These are phyloP conservation scores for Botrytis squamosa DNA, from an alignment of 2,329 filamentous ascomycete genomes.

Conservation along the genomic window DNA sequence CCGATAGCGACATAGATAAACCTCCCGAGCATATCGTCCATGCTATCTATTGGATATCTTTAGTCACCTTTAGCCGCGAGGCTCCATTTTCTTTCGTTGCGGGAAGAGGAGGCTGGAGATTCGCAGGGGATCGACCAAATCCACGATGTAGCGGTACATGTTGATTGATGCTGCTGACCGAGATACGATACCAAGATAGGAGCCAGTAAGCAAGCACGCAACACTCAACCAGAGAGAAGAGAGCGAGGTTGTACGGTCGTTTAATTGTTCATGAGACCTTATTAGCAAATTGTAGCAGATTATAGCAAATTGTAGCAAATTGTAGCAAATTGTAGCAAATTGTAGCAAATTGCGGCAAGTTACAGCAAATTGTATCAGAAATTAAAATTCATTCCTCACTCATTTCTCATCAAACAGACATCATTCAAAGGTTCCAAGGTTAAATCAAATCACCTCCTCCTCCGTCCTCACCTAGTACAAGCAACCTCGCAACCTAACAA, in stretches of 20 bases:
- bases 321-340: too few relatives aligned
- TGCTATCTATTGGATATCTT: slow-evolving; percentile 11
- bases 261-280: not conserved
- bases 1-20: not conserved
- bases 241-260: not conserved
- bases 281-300: too few relatives aligned
- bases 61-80: slow-evolving; percentile 11
- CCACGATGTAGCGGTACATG: not conserved
- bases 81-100: slow-evolving; percentile 9
- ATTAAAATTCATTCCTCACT: too few relatives aligned
- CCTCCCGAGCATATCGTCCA: not conserved
- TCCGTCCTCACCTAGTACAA: not conserved
- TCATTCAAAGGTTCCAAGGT: not conserved
- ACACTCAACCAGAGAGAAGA: not conserved
- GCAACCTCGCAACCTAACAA: not conserved
- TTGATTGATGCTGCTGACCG: not conserved
- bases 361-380: too few relatives aligned
- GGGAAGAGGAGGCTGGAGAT: slow-evolving; percentile 12
- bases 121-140: slow-evolving; percentile 11
- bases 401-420: not conserved
- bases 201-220: too few relatives aligned
- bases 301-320: too few relatives aligned
- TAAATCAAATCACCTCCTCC: too few relatives aligned
- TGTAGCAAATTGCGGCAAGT: too few relatives aligned
- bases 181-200: not conserved